These are phyloP conservation scores for Seminavis robusta DNA, from an alignment of 108 stramenopile species.

Conservation along the genomic window DNA sequence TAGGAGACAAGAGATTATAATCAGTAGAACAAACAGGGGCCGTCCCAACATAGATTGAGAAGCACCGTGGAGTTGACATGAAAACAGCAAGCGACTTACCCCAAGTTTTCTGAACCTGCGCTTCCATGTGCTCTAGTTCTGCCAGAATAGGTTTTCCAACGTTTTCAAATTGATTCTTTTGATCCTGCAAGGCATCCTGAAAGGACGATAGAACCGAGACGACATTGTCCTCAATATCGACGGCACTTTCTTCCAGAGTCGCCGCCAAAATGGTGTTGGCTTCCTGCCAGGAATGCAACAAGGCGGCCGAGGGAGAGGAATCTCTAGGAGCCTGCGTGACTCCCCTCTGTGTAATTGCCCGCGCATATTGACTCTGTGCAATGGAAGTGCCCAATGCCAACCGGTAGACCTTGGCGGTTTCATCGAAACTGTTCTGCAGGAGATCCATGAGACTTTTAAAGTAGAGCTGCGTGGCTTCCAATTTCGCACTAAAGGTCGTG, in stretches of 20 bases:
- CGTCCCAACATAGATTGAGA: too few relatives aligned
- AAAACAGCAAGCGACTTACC: too few relatives aligned
- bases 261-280: too few relatives aligned
- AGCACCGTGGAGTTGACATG: too few relatives aligned
- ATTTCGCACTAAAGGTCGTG: constrained; percentile 44
- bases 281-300: too few relatives aligned
- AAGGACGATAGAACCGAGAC: constrained; percentile 24
- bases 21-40: too few relatives aligned
- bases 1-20: too few relatives aligned
- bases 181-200: constrained; percentile 37
- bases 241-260: too few relatives aligned
- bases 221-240: too few relatives aligned
- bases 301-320: too few relatives aligned
- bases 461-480: constrained; percentile 50
- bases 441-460: constrained; percentile 55
- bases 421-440: constrained; percentile 31
- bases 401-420: constrained; percentile 45
- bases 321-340: too few relatives aligned
- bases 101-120: constrained; percentile 47
- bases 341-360: too few relatives aligned
- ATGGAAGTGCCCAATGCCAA: constrained; percentile 36
- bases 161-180: constrained; percentile 40
- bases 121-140: constrained; percentile 53
- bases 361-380: constrained; percentile 29
- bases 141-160: constrained; percentile 50